Evolutionary conservation across 2,329 filamentous ascomycete genomes (phyloP).

Genomic region (Ophiocordyceps camponoti-floridani): DNA sequence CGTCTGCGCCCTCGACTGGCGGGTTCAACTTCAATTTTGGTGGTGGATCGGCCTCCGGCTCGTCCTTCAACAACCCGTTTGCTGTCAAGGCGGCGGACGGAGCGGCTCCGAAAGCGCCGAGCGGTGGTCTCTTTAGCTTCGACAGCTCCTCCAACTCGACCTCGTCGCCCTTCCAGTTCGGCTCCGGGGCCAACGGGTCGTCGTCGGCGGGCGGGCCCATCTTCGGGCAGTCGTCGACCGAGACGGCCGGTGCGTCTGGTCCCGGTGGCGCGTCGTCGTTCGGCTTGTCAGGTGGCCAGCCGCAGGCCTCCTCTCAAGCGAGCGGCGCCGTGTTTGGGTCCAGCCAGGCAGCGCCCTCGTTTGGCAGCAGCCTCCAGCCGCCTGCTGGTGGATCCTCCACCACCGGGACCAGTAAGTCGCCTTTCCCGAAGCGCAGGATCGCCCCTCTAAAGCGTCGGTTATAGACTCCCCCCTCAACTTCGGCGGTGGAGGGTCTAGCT

Average conservation of each 20-base stretch:
- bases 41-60: slow-evolving; percentile 7
- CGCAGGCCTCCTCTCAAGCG: slow-evolving; percentile 8
- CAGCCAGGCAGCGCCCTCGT: slow-evolving; percentile 15
- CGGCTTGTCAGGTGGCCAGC: slow-evolving; percentile 17
- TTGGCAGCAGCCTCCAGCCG: slow-evolving; percentile 21
- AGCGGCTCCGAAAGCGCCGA: background rate
- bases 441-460: slow-evolving; percentile 26
- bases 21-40: slow-evolving; percentile 15
- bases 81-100: background rate
- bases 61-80: slow-evolving; percentile 9
- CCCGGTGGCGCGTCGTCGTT: slow-evolving; percentile 14
- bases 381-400: slow-evolving; percentile 23
- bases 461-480: slow-evolving; percentile 37
- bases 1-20: slow-evolving; percentile 7
- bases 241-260: background rate
- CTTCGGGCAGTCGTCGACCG: slow-evolving; percentile 7
- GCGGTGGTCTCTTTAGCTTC: background rate
- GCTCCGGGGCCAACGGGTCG: slow-evolving; percentile 9
- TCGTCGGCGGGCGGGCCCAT: slow-evolving; percentile 6
- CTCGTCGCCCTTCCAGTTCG: slow-evolving; percentile 19
- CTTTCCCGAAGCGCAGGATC: slow-evolving; percentile 22
- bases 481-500: slow-evolving; percentile 39
- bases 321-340: slow-evolving; percentile 15
- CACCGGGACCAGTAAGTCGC: slow-evolving; percentile 28
- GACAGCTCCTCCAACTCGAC: slow-evolving; percentile 2